phyloP scores from a whole-genome alignment of 106 monocot species.

The Posidonia australis region DNA sequence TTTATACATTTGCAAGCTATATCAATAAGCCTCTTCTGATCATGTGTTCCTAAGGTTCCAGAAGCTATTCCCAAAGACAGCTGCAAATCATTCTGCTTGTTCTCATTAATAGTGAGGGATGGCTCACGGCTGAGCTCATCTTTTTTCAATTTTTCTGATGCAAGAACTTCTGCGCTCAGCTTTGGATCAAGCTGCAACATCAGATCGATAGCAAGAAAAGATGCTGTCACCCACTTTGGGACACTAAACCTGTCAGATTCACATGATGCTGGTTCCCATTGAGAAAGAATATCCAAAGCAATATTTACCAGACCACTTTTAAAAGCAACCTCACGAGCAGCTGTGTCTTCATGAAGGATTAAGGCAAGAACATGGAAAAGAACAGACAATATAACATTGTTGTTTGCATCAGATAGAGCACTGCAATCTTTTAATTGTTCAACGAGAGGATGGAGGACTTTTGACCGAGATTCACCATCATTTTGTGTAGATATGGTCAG shows the following conservation, averaged over 20 bases:
- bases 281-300: slow-evolving; percentile 58
- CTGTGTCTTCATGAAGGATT: slow-evolving; percentile 77
- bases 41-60: slow-evolving; percentile 40
- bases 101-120: slow-evolving; percentile 51
- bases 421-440: slow-evolving; percentile 53
- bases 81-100: slow-evolving; percentile 24
- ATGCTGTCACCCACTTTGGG: slow-evolving; percentile 90
- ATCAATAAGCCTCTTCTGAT: slow-evolving; percentile 70
- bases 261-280: slow-evolving; percentile 40
- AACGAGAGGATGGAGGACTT: slow-evolving; percentile 57
- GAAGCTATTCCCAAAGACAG: slow-evolving; percentile 11
- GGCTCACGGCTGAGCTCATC: slow-evolving; percentile 25
- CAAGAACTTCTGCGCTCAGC: slow-evolving; percentile 29
- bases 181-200: slow-evolving; percentile 81
- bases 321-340: slow-evolving; percentile 60
- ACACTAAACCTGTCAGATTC: slow-evolving; percentile 41
- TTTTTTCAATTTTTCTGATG: slow-evolving; percentile 51
- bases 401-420: slow-evolving; percentile 22
- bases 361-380: slow-evolving; percentile 91
- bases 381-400: slow-evolving; percentile 37
- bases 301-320: slow-evolving; percentile 65
- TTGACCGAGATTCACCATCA: slow-evolving; percentile 61
- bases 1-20: slow-evolving; percentile 81
- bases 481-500: slow-evolving; percentile 70
- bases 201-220: slow-evolving; percentile 86